Evolutionary conservation across 1,284 basidiomycete genomes (phyloP).

Genomic region (Xanthoconium separans): DNA sequence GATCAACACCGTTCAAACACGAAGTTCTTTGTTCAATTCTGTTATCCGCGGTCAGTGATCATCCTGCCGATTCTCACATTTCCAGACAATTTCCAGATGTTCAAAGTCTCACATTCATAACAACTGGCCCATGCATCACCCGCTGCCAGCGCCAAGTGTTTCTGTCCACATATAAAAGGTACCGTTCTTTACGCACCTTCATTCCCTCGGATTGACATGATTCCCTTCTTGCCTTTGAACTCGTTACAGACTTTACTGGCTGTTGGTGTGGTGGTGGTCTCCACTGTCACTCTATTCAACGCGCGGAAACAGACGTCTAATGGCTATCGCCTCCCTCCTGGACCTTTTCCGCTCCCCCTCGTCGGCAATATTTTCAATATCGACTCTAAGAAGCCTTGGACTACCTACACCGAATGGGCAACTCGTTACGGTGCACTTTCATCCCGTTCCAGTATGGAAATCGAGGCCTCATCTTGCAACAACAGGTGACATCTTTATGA

Average conservation of each 20-base stretch:
- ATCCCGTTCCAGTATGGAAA: background rate
- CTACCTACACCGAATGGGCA: constrained; percentile 21
- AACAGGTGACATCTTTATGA: constrained; percentile 23
- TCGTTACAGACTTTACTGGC: background rate
- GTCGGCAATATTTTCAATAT: constrained; percentile 24
- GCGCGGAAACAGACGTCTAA: background rate
- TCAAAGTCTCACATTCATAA: background rate
- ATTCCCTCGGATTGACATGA: constrained; percentile 3
- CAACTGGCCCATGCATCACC: background rate
- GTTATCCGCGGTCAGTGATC: background rate
- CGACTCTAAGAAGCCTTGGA: constrained; percentile 22
- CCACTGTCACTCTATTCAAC: constrained; percentile 9
- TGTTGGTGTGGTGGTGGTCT: constrained; percentile 1
- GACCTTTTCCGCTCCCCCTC: constrained; percentile 22
- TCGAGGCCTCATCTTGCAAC: background rate
- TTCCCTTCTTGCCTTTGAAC: background rate
- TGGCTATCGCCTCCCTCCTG: constrained; percentile 20
- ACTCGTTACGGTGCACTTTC: constrained; percentile 16
- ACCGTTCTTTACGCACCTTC: background rate
- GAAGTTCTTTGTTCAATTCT: background rate
- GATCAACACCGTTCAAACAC: too few species aligned
- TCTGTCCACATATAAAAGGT: background rate
- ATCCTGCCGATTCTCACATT: background rate
- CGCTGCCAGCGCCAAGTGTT: background rate
- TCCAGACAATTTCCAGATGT: too few species aligned